phyloP scores from a whole-genome alignment of 2,329 filamentous ascomycete genomes.

The Aspergillus chevalieri region DNA sequence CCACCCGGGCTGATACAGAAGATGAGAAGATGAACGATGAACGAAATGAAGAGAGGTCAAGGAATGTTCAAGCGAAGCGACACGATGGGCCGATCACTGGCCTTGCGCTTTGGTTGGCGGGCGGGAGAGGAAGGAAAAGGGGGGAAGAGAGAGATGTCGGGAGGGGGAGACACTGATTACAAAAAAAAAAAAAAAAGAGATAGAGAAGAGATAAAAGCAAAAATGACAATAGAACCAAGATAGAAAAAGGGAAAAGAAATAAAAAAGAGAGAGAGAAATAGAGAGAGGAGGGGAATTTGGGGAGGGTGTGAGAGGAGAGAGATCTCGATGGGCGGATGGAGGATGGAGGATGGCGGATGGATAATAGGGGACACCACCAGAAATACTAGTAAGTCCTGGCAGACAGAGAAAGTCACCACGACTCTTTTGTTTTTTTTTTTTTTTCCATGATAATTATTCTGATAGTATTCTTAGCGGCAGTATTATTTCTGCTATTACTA shows the following conservation, averaged over 20 bases:
- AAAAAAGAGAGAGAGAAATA: slow-evolving; percentile 30
- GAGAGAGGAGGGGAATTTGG: slow-evolving; percentile 17
- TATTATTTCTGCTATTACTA: too few species aligned
- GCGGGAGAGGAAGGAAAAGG: slow-evolving; percentile 14
- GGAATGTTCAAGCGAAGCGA: slow-evolving; percentile 21
- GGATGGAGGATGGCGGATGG: not conserved
- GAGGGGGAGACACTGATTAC: slow-evolving; percentile 11
- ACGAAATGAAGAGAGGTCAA: slow-evolving; percentile 13
- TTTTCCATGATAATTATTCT: too few species aligned
- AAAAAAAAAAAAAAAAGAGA: slow-evolving; percentile 27
- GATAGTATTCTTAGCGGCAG: too few species aligned
- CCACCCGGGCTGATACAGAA: not conserved
- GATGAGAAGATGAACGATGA: slow-evolving; percentile 3
- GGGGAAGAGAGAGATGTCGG: slow-evolving; percentile 11
- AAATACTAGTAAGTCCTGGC: too few species aligned
- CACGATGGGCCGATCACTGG: slow-evolving; percentile 23
- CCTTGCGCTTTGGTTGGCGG: slow-evolving; percentile 10
- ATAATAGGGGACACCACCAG: too few species aligned
- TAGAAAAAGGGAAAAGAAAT: slow-evolving; percentile 17
- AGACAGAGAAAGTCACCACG: too few species aligned
- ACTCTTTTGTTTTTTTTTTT: too few species aligned
- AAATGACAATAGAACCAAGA: slow-evolving; percentile 6
- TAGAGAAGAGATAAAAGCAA: slow-evolving; percentile 22
- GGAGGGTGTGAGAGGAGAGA: slow-evolving; percentile 16
- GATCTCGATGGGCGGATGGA: not conserved